These are phyloP conservation scores for Raffaelea ambrosiae DNA, from an alignment of 2,329 filamentous ascomycete genomes.

Conservation along the genomic window DNA sequence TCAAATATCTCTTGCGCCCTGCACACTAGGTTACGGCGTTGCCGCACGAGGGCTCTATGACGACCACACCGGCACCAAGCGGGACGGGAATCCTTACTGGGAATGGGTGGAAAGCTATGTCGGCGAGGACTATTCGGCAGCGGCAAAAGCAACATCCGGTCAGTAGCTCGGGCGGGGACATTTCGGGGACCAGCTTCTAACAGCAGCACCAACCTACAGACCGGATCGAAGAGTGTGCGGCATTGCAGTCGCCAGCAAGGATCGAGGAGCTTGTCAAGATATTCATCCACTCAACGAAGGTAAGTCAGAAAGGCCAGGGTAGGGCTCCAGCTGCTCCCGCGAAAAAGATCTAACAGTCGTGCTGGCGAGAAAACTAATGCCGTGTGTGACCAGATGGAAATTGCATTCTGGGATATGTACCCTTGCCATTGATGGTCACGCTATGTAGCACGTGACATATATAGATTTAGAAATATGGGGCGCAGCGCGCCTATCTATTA, in stretches of 20 bases:
- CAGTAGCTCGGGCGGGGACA: conserved; percentile 19
- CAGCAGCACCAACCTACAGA: conserved; percentile 36
- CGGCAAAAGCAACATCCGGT: conserved; percentile 64
- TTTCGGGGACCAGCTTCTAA: conserved; percentile 19
- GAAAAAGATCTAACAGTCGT: too few relatives aligned
- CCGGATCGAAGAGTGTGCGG: conserved; percentile 60
- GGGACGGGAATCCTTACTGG: conserved; percentile 69
- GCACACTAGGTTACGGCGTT: conserved; percentile 78
- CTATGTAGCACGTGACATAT: conserved; percentile 16
- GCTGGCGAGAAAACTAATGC: too few relatives aligned
- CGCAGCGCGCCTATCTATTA: too few relatives aligned
- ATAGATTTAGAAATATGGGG: background rate
- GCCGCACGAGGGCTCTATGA: conserved; percentile 64
- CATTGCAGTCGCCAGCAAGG: conserved; percentile 62
- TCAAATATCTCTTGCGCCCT: conserved; percentile 77
- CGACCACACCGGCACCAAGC: conserved; percentile 38
- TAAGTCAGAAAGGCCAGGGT: too few relatives aligned
- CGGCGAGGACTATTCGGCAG: conserved; percentile 67
- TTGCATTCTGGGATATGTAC: conserved; percentile 65
- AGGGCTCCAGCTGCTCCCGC: too few relatives aligned
- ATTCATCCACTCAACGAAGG: conserved; percentile 80
- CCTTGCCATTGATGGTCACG: conserved; percentile 22
- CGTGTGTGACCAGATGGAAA: conserved; percentile 49
- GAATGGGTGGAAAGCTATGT: conserved; percentile 88
- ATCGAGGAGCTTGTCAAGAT: conserved; percentile 78